These are phyloP conservation scores for Bimuria novae-zelandiae DNA, from an alignment of 2,329 filamentous ascomycete species.

Conservation along the genomic window DNA sequence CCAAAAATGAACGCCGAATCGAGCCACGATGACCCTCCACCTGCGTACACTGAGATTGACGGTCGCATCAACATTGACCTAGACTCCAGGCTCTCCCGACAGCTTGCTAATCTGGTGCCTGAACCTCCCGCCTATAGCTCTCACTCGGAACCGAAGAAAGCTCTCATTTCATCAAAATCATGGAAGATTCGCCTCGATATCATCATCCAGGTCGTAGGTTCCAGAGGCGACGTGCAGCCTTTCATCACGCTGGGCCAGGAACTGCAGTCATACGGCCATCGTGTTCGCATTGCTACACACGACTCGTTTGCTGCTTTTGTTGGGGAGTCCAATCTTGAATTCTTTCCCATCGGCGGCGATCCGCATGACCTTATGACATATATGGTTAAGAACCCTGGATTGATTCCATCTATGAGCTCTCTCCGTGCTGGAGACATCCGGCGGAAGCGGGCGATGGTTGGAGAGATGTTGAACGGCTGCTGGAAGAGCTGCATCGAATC, in stretches of 20 bases:
- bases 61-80: slow-evolving; percentile 15
- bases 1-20: background rate
- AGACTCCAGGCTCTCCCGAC: slow-evolving; percentile 4
- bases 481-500: slow-evolving; percentile 40
- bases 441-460: slow-evolving; percentile 34
- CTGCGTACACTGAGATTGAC: slow-evolving; percentile 7
- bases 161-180: background rate
- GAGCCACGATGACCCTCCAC: background rate
- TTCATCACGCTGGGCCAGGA: slow-evolving; percentile 62
- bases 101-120: slow-evolving; percentile 3
- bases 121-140: slow-evolving; percentile 5
- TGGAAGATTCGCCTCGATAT: slow-evolving; percentile 51
- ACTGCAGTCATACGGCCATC: slow-evolving; percentile 43
- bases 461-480: slow-evolving; percentile 33
- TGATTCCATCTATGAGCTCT: slow-evolving; percentile 35
- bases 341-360: slow-evolving; percentile 37
- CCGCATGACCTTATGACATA: slow-evolving; percentile 52
- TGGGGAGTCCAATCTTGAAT: slow-evolving; percentile 39
- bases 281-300: slow-evolving; percentile 37
- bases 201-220: slow-evolving; percentile 61
- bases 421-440: slow-evolving; percentile 35
- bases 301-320: slow-evolving; percentile 21
- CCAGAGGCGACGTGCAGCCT: slow-evolving; percentile 61
- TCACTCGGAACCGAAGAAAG: background rate
- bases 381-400: slow-evolving; percentile 55